Base-by-base conservation (phyloP, 2,329 filamentous ascomycete genomes). In the Colletotrichum incanum region DNA sequence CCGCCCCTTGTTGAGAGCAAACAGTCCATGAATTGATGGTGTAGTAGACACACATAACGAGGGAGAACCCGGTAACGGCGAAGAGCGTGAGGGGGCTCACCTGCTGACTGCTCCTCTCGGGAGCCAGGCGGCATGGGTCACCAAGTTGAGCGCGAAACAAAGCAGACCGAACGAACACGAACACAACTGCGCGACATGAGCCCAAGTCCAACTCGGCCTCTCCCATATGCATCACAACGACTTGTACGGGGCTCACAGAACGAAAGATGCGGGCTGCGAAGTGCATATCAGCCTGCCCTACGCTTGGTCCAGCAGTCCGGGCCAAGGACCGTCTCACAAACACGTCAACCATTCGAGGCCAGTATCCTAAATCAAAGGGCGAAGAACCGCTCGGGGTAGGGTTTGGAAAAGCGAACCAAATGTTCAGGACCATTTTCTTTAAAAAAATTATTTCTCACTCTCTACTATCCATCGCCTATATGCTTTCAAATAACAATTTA, bases 401-500 rank as follows among this genome's bases (percentile, higher is more conserved):
- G 34, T n/a, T 31, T 23, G 14, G 20, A 12, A 12, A 50, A 5
- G 41, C 4, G 31, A 26, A 5, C 45, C 3, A 5, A 20, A 3
- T 26, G 5, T 26, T 37, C 18, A 11, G 23, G n/a, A 34, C 14
- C 28, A 5, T 65, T 60, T 66, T 47, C 20, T 26, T 37, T 6
- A 11, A 28, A 26, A 43, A 54, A 9, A 11, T 12, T 55, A n/a
- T 28, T 11, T 28, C 5, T 9, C 45, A 11, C 49, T 31, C 26
- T 52, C 14, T 23, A 31, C 14, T n/a, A n/a, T 5, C 23, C 26
- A 0, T 37, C 49, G 14, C 26, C 31, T 39, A 23, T 61, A 8
- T 50, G 20, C 41, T 43, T 23, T 5, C 34, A 65, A 28, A 31
- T 8, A 65, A 52, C 23, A 61, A 28, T 68, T 16, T 49, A 61